Conservation (phyloP, 164 flowering plant species). For the Vitis riparia region DNA sequence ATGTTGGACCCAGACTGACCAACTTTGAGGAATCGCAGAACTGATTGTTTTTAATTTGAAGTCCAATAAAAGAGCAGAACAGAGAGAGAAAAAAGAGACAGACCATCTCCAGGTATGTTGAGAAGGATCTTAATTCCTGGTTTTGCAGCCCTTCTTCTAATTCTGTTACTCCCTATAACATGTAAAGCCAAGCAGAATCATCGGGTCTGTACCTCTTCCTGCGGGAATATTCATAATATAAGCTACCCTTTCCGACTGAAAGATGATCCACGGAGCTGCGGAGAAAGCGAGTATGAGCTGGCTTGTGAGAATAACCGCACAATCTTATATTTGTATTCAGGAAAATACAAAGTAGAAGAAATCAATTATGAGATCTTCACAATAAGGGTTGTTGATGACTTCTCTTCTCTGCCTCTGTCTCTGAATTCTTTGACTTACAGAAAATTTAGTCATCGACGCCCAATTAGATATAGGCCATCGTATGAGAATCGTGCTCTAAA, state of each 20-base stretch:
- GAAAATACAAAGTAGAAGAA: slow-evolving; percentile 12
- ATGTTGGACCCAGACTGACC: no score
- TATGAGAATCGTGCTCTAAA: no score
- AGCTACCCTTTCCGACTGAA: slow-evolving; percentile 13
- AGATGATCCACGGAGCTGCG: slow-evolving; percentile 5
- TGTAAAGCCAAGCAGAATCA: not conserved
- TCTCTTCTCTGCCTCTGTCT: no score
- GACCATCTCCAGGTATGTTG: no score
- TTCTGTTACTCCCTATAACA: not conserved
- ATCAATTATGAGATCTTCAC: slow-evolving; percentile 6
- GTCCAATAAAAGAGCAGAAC: no score
- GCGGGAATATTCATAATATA: slow-evolving; percentile 10
- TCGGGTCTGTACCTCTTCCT: not conserved
- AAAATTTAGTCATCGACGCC: no score
- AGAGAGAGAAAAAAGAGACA: no score
- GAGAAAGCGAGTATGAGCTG: not conserved
- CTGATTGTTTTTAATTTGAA: no score
- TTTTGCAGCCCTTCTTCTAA: not conserved
- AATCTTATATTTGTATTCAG: not conserved
- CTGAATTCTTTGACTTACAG: no score
- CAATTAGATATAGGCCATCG: no score
- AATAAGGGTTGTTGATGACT: not conserved
- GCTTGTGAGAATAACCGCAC: slow-evolving; percentile 8
- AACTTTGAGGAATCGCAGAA: no score
- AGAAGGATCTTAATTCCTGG: no score